Evolutionary conservation across 768 basidiomycete genomes (phyloP).

Genomic region (Suillus americanus): DNA sequence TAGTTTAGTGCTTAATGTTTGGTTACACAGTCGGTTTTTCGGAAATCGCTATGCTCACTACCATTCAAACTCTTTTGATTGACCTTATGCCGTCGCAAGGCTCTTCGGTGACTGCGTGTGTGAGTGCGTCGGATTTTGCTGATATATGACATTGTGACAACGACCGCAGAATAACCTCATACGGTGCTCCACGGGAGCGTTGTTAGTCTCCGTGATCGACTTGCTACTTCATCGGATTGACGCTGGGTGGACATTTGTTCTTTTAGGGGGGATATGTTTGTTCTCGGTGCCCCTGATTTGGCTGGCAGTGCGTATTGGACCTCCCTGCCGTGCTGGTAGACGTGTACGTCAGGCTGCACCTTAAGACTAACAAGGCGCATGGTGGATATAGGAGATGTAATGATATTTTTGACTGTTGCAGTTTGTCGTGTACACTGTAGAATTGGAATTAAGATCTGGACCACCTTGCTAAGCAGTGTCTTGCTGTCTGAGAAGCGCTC

Average conservation of each 20-base stretch:
- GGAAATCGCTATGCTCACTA: conserved; percentile 49
- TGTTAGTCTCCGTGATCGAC: conserved; percentile 57
- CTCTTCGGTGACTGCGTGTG: conserved; percentile 65
- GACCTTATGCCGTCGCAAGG: conserved; percentile 58
- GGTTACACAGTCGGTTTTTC: conserved; percentile 45
- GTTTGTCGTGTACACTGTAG: neutral
- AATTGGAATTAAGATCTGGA: neutral
- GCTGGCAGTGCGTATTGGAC: conserved; percentile 51
- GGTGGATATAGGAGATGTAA: neutral
- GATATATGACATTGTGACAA: neutral
- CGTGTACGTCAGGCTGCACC: neutral
- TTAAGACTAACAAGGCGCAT: too few relatives aligned
- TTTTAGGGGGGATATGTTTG: conserved; percentile 48
- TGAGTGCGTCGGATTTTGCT: conserved; percentile 32
- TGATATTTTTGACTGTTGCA: neutral
- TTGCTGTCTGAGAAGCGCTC: neutral
- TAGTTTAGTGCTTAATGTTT: neutral
- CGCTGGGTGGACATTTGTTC: conserved; percentile 64
- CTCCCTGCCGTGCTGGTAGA: conserved; percentile 45
- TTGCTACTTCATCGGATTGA: conserved; percentile 54
- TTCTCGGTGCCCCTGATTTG: conserved; percentile 43
- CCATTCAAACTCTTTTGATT: conserved; percentile 55
- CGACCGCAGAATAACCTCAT: conserved; percentile 60
- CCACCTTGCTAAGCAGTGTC: neutral
- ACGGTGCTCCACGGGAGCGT: conserved; percentile 58